phyloP scores from a whole-genome alignment of 2,329 filamentous ascomycete species.

The Trichoderma atroviride region DNA sequence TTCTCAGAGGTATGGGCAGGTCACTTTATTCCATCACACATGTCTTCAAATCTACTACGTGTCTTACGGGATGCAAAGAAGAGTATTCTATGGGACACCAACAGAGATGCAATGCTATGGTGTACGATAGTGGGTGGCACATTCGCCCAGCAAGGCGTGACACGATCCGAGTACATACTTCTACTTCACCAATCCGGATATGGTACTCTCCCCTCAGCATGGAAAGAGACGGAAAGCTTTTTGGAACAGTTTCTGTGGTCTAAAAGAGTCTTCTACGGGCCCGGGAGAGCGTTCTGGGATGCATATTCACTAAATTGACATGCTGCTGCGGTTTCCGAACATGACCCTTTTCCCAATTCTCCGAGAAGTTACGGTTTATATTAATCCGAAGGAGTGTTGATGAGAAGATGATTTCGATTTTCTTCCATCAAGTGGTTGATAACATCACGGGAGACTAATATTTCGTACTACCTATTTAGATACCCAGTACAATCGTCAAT shows the following conservation, averaged over 20 bases:
- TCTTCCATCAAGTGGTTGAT: neutral
- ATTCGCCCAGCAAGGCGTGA: conserved; percentile 6
- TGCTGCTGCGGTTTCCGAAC: too few species aligned
- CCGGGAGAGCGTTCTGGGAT: conserved; percentile 12
- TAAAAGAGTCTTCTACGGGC: neutral
- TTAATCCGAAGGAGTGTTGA: neutral
- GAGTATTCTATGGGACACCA: neutral
- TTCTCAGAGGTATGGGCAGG: conserved; percentile 10
- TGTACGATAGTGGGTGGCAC: conserved; percentile 3
- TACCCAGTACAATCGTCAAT: neutral
- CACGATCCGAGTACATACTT: conserved; percentile 2
- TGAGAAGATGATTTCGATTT: neutral
- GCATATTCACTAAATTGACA: conserved; percentile 6
- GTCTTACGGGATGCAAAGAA: neutral
- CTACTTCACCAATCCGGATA: neutral
- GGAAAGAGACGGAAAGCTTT: neutral
- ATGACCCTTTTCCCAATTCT: neutral
- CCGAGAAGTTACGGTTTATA: neutral
- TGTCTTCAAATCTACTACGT: conserved; percentile 6
- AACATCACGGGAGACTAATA: neutral
- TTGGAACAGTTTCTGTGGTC: neutral
- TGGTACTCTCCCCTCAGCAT: neutral
- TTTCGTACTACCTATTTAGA: too few species aligned
- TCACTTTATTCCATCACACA: conserved; percentile 6
- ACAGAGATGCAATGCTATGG: conserved; percentile 1